Base-by-base conservation (phyloP, 106 monocot genomes). In the Alisma plantagoaquatica region DNA sequence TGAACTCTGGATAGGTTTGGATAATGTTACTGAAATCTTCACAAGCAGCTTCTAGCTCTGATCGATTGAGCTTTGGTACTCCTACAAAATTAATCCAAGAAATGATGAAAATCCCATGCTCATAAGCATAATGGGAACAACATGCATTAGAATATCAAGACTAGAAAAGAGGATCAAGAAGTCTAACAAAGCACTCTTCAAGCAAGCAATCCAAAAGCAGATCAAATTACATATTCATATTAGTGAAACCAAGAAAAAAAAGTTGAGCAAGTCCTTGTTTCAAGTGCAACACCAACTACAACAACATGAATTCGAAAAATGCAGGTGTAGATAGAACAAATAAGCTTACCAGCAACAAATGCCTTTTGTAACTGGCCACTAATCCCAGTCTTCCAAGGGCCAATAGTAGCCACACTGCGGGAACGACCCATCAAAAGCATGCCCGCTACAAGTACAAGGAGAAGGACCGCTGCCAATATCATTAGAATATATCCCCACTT, bases 21-120 rank as follows among this genome's bases (percentile, higher is more conserved):
- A 84, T 69, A 17, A 96, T 78, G 62, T 96, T 96, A 68, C 80
- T 88, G 58, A 96, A 88, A 35, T 76, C 84, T 59, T 93, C 93
- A 55, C 93, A 93, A 38, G 93, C 93, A 23, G 74, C 76, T 57
- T 83, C 80, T 0, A 93, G 68, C 60, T 93, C 93, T 28, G 54
- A 7, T 23, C 77, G 33, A 11, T 83, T 61, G 27, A 93, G 62
- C 56, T 80, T 77, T 30, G 78, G 82, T 14, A 93, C 83, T 17
- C 83, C 92, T 93, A 71, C 30, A 71, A 27, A 28, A 17, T 56
- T 43, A 8, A 52, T 52, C n/a, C n/a, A n/a, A n/a, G n/a, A n/a
- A n/a, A n/a, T n/a, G n/a, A n/a, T n/a, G n/a, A n/a, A n/a, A n/a
- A n/a, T n/a, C n/a, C n/a, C n/a, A n/a, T n/a, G n/a, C n/a, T n/a